phyloP scores from a whole-genome alignment of 441 rosid genomes.

The Corymbia calophylla region DNA sequence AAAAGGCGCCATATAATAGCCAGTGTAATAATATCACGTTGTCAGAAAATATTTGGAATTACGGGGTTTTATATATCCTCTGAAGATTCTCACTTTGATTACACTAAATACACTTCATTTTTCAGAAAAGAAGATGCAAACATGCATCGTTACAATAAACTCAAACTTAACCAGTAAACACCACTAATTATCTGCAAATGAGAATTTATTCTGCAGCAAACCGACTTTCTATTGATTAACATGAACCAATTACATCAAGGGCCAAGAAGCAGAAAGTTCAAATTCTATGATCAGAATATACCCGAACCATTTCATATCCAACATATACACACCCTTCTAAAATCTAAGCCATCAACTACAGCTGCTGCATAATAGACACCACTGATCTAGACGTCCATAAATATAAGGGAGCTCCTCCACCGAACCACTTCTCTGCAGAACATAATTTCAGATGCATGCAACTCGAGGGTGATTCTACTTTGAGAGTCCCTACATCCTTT shows the following conservation, averaged over 20 bases:
- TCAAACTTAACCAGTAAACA: not conserved
- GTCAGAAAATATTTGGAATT: not conserved
- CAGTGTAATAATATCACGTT: not conserved
- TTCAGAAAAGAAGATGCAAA: not conserved
- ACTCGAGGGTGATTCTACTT: no score
- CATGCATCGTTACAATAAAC: not conserved
- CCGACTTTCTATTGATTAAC: not conserved
- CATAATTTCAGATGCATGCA: no score
- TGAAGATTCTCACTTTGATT: not conserved
- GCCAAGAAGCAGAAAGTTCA: not conserved
- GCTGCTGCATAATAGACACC: no score
- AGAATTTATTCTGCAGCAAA: not conserved
- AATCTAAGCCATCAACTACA: not conserved
- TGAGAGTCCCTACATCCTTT: fast-evolving
- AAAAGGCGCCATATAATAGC: not conserved
- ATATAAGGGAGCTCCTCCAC: no score
- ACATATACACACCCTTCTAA: not conserved
- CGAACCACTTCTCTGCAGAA: no score
- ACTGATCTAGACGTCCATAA: no score
- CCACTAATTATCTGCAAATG: not conserved
- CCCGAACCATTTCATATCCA: not conserved
- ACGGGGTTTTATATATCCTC: not conserved
- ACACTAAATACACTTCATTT: not conserved
- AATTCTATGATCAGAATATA: not conserved
- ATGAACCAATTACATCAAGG: not conserved